phyloP scores from a whole-genome alignment of 345 rosid genomes.

The Populus deltoides region DNA sequence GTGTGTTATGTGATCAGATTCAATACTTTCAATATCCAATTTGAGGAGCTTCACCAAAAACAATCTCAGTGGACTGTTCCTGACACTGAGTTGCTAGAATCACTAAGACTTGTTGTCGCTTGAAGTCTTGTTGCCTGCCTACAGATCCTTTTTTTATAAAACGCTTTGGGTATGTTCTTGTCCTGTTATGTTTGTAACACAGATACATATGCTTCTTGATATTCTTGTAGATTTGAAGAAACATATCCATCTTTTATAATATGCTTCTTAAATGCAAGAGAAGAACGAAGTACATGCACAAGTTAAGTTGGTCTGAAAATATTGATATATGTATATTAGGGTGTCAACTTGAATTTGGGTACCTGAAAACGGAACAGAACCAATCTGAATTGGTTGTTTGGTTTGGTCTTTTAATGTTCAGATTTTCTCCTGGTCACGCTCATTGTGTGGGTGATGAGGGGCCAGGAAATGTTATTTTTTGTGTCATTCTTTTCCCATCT shows the following conservation, averaged over 20 bases:
- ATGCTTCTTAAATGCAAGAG: not conserved
- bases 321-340: not conserved
- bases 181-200: not conserved
- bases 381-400: not conserved
- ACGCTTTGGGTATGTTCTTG: conserved; percentile 71
- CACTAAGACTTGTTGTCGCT: conserved; percentile 95
- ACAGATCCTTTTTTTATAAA: conserved; percentile 79
- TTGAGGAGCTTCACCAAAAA: conserved; percentile 96
- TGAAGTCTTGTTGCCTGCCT: conserved; percentile 94
- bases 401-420: not conserved
- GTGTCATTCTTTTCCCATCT: not conserved
- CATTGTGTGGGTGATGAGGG: not conserved
- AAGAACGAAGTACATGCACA: not conserved
- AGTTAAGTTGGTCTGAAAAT: not conserved
- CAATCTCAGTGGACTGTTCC: conserved; percentile 99
- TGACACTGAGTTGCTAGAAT: conserved; percentile 90
- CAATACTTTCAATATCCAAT: conserved; percentile 79
- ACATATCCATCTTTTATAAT: not conserved
- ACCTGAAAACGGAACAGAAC: not conserved
- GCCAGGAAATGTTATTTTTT: not conserved
- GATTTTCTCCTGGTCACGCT: not conserved
- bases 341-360: not conserved
- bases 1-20: conserved; percentile 49
- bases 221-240: not conserved
- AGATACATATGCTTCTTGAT: not conserved